phyloP scores from a whole-genome alignment of 1,139 yeast species.

The Hansenula lynferdii region DNA sequence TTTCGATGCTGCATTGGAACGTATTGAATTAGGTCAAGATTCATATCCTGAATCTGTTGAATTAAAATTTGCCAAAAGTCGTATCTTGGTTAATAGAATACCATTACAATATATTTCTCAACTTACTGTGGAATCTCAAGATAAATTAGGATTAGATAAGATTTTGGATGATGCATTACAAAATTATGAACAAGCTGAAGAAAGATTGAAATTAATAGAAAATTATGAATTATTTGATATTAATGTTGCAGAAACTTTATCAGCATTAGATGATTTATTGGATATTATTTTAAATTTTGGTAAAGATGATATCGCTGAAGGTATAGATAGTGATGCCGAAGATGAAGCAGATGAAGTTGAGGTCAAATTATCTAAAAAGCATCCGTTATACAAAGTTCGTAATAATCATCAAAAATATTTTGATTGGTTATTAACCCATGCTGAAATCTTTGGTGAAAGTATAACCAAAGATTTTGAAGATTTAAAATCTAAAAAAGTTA shows the following conservation, averaged over 20 bases:
- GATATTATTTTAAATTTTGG: constrained; percentile 67
- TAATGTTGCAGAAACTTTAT: constrained; percentile 45
- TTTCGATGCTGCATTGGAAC: constrained; percentile 67
- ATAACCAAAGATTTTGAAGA: constrained; percentile 15
- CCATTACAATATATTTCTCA: constrained; percentile 53
- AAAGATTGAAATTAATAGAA: constrained; percentile 26
- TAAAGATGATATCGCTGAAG: constrained; percentile 41
- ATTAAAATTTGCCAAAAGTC: constrained; percentile 49
- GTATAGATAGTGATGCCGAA: constrained; percentile 44
- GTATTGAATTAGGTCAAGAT: constrained; percentile 58
- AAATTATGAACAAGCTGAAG: constrained; percentile 42
- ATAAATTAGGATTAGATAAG: constrained; percentile 28
- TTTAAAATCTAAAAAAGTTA: constrained; percentile 20
- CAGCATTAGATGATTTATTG: constrained; percentile 56
- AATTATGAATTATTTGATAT: constrained; percentile 30
- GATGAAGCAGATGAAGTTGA: constrained; percentile 33
- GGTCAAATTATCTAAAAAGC: constrained; percentile 39
- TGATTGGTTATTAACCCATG: constrained; percentile 55
- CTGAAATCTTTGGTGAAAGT: constrained; percentile 33
- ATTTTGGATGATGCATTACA: constrained; percentile 36
- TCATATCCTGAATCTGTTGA: constrained; percentile 39
- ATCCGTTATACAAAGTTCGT: constrained; percentile 47
- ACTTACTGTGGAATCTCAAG: constrained; percentile 35
- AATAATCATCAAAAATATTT: constrained; percentile 29
- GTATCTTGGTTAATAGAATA: constrained; percentile 51